These are phyloP conservation scores for Aspergillus sclerotialis DNA, from an alignment of 2,329 filamentous ascomycete genomes.

Conservation along the genomic window DNA sequence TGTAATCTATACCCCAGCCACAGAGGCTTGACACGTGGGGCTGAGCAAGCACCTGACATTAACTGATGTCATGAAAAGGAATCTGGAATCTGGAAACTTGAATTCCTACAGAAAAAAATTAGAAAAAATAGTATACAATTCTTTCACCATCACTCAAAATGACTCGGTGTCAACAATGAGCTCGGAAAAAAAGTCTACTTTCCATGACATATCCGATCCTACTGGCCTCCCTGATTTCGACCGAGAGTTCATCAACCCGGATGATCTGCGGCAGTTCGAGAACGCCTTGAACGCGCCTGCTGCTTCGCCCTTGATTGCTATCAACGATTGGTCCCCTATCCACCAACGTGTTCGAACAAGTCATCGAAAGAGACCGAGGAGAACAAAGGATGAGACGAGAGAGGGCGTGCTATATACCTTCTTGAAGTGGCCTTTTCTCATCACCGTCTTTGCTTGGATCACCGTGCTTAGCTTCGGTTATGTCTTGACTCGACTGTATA, in stretches of 20 bases:
- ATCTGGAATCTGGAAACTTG: too few relatives aligned
- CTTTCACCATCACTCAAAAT: too few relatives aligned
- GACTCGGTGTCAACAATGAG: slow-evolving; percentile 24
- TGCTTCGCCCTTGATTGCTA: slow-evolving; percentile 68
- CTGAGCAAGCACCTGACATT: too few relatives aligned
- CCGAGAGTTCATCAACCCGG: slow-evolving; percentile 65
- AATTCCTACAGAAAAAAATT: too few relatives aligned
- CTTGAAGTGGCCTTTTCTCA: slow-evolving; percentile 84
- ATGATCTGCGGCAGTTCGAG: slow-evolving; percentile 71
- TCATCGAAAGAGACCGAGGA: slow-evolving; percentile 37
- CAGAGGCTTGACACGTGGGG: too few relatives aligned
- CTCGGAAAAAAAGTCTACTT: slow-evolving; percentile 17
- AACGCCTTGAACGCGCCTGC: slow-evolving; percentile 78
- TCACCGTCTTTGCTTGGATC: slow-evolving; percentile 76
- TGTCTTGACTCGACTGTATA: slow-evolving; percentile 76
- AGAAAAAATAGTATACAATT: too few relatives aligned
- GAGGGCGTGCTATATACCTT: slow-evolving; percentile 87
- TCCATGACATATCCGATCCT: slow-evolving; percentile 57
- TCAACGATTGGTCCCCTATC: slow-evolving; percentile 93
- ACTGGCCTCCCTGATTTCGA: slow-evolving; percentile 70
- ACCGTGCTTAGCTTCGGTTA: slow-evolving; percentile 66
- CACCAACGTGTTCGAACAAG: slow-evolving; percentile 59
- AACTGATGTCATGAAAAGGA: too few relatives aligned
- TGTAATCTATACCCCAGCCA: too few relatives aligned
- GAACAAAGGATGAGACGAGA: slow-evolving; percentile 82